Conservation (phyloP, 768 basidiomycete species). For the Podaxis pistillaris region DNA sequence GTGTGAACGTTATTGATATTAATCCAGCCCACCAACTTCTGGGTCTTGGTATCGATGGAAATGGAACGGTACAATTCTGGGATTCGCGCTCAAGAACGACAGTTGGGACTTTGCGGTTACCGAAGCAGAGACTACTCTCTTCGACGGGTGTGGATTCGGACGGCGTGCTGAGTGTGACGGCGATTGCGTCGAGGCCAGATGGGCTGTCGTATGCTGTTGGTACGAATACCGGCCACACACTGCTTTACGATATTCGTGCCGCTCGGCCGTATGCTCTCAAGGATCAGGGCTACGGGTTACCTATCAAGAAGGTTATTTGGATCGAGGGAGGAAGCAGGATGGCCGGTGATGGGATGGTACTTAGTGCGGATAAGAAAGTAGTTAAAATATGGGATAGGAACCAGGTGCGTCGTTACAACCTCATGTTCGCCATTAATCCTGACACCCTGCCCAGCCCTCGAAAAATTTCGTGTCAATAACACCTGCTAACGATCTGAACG, state of each 20-base stretch:
- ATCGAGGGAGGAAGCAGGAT: constrained; percentile 82
- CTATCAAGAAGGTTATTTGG: constrained; percentile 84
- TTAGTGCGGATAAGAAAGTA: constrained; percentile 95
- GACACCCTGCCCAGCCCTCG: constrained; percentile 52
- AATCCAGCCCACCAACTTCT: constrained; percentile 91
- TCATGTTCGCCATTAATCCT: constrained; percentile 4
- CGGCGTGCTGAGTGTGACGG: constrained; percentile 64
- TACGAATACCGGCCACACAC: constrained; percentile 91
- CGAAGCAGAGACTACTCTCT: constrained; percentile 48
- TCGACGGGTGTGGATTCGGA: constrained; percentile 29
- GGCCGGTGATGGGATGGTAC: constrained; percentile 84
- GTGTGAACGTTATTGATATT: constrained; percentile 90
- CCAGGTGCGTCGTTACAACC: constrained; percentile 47
- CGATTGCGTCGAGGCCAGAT: constrained; percentile 81
- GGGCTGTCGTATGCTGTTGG: constrained; percentile 94
- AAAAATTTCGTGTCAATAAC: constrained; percentile 92
- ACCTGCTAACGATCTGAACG: constrained; percentile 85
- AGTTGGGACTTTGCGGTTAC: constrained; percentile 70
- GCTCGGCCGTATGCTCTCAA: constrained; percentile 82
- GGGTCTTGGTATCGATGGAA: constrained; percentile 85
- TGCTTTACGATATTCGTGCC: constrained; percentile 92
- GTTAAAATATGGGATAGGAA: constrained; percentile 96
- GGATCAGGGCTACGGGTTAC: constrained; percentile 95
- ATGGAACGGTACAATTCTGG: constrained; percentile 92
- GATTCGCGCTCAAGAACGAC: constrained; percentile 81